These are phyloP conservation scores for Xylaria sp. DNA, from an alignment of 2,329 filamentous ascomycete species.

Conservation along the genomic window DNA sequence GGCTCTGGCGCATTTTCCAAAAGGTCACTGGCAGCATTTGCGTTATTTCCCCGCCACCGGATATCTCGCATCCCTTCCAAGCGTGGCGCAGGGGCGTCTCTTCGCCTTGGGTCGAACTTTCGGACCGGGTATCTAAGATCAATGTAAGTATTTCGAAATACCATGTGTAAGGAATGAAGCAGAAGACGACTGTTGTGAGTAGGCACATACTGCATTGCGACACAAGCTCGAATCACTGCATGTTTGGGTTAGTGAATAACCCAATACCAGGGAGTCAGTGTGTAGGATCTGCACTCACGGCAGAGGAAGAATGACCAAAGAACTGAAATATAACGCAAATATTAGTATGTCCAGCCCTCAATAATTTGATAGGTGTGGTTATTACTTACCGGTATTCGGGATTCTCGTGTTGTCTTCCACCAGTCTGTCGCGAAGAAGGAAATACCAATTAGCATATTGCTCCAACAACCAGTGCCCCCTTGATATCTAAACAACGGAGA, in stretches of 20 bases:
- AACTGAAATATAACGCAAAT: slow-evolving; percentile 23
- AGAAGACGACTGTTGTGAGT: background rate
- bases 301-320: slow-evolving; percentile 36
- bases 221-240: slow-evolving; percentile 32
- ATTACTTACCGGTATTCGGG: too few relatives aligned
- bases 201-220: slow-evolving; percentile 32
- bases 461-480: too few relatives aligned
- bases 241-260: background rate
- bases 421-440: too few relatives aligned
- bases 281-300: slow-evolving; percentile 31
- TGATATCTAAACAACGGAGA: too few relatives aligned
- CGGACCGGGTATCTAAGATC: slow-evolving; percentile 31
- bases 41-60: too few relatives aligned
- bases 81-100: background rate
- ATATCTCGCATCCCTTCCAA: too few relatives aligned
- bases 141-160: slow-evolving; percentile 15
- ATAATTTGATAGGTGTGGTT: too few relatives aligned
- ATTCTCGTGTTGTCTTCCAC: too few relatives aligned
- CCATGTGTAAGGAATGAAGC: background rate
- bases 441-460: too few relatives aligned
- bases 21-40: too few relatives aligned
- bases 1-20: slow-evolving; percentile 28
- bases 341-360: background rate
- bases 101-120: slow-evolving; percentile 33
- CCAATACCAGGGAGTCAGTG: background rate